These are phyloP conservation scores for Penicillium sp. DNA, from an alignment of 2,329 filamentous ascomycete species.

Conservation along the genomic window DNA sequence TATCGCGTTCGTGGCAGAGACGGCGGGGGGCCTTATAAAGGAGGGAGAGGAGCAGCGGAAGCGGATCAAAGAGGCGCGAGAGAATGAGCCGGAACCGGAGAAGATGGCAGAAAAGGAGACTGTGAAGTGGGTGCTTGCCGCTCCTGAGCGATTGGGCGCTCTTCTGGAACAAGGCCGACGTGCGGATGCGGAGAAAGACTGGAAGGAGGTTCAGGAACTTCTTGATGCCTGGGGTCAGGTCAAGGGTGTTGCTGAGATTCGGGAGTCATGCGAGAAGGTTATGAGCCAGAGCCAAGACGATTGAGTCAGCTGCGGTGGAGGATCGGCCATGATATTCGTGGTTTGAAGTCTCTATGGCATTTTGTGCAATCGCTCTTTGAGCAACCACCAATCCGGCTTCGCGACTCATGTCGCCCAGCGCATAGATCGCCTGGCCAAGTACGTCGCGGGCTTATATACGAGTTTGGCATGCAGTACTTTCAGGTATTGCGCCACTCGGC, in stretches of 20 bases:
- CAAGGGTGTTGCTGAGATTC: constrained; percentile 44
- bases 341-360: neutral
- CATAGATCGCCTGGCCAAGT: neutral
- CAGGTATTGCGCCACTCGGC: neutral
- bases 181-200: constrained; percentile 44
- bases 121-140: constrained; percentile 47
- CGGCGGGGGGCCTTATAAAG: constrained; percentile 40
- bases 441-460: neutral
- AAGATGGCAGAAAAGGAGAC: constrained; percentile 40
- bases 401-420: neutral
- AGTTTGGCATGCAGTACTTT: neutral
- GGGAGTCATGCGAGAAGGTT: constrained; percentile 39
- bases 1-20: constrained; percentile 47
- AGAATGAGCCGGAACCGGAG: constrained; percentile 13
- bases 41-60: constrained; percentile 39
- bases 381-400: neutral
- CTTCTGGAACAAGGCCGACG: constrained; percentile 39
- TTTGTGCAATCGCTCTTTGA: neutral
- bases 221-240: constrained; percentile 46
- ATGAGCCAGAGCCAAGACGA: constrained; percentile 31
- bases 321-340: neutral
- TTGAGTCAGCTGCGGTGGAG: constrained; percentile 16
- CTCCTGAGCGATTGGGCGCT: constrained; percentile 39
- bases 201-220: constrained; percentile 41
- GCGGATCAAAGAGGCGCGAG: constrained; percentile 29